Evolutionary conservation across 164 flowering plant genomes (phyloP), one percentile per base, ranked within the genome.

Genomic region (Protea cynaroides): DNA sequence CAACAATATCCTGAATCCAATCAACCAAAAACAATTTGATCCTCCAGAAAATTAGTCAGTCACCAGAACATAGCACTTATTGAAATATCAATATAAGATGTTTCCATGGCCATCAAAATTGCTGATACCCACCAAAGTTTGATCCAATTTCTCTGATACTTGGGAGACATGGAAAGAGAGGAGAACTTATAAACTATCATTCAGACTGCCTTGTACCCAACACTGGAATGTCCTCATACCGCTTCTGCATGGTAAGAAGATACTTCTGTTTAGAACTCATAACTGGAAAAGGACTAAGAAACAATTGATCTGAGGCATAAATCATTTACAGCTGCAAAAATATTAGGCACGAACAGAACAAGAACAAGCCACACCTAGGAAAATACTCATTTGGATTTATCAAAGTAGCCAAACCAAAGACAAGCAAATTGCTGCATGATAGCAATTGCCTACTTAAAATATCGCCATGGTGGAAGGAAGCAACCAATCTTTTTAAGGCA

Each of bases 151-250:
- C 58, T 47, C 47, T 54, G 36, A 8, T 53, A 69, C 44, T 49
- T 43, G 24, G 25, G 47, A 57, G 58, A 49, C n/a, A n/a, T n/a
- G 29, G 15, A 4, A 18, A 25, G n/a, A 21, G 8, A 43, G 29
- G 58, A 50, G 13, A 10, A 18, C 11, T 25, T 21, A 36, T 10
- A 52, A 54, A 12, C 72, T 66, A 78, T 72, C 76, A 79, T 71
- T 81, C 86, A 23, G 79, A 62, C 63, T 56, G 83, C 78, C 81
- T 81, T 52, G 75, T 72, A 21, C 87, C 84, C 71, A 83, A 62
- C 24, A 78, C 83, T n/a, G 84, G 54, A 68, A 83, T 83, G 66
- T 83, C 87, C 69, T 83, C 80, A 11, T 72, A 83, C 25, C 83
- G 77, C 71, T 83, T 83, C 84, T 83, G 81, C 72, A 64, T 44